Conservation (phyloP, 306 rosid genomes). For the Cucumis melo region DNA sequence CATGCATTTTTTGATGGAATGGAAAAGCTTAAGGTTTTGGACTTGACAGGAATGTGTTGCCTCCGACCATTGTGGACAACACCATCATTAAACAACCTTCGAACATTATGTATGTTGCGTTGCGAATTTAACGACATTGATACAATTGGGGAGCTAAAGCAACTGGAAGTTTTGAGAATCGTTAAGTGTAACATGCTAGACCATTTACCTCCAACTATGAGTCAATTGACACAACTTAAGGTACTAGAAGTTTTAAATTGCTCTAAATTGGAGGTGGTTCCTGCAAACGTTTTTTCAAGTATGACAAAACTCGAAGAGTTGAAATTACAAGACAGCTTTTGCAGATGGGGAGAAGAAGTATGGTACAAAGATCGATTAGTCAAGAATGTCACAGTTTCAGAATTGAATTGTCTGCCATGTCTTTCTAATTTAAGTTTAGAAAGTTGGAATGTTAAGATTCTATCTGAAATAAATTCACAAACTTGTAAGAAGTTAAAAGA, state of each 20-base stretch:
- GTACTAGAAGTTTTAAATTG: background rate
- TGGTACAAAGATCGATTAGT: background rate
- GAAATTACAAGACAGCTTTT: background rate
- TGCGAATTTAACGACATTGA: background rate
- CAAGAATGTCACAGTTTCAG: background rate
- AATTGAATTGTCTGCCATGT: background rate
- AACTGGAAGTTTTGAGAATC: background rate
- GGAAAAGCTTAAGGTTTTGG: background rate
- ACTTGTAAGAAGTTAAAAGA: background rate
- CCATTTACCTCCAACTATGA: background rate
- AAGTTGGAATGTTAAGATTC: background rate
- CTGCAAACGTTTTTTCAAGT: background rate
- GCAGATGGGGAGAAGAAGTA: background rate
- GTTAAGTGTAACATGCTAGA: background rate
- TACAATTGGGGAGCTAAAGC: background rate
- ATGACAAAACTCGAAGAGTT: slow-evolving; percentile 4
- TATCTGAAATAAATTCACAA: background rate
- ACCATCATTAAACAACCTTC: background rate
- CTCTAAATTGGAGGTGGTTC: background rate
- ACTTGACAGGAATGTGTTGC: background rate
- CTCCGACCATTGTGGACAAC: background rate
- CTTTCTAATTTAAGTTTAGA: background rate
- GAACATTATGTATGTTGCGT: background rate
- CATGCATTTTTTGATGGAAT: background rate
- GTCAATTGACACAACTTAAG: background rate